phyloP scores from a whole-genome alignment of 2,329 filamentous ascomycete species.

The Xylaria sp. region DNA sequence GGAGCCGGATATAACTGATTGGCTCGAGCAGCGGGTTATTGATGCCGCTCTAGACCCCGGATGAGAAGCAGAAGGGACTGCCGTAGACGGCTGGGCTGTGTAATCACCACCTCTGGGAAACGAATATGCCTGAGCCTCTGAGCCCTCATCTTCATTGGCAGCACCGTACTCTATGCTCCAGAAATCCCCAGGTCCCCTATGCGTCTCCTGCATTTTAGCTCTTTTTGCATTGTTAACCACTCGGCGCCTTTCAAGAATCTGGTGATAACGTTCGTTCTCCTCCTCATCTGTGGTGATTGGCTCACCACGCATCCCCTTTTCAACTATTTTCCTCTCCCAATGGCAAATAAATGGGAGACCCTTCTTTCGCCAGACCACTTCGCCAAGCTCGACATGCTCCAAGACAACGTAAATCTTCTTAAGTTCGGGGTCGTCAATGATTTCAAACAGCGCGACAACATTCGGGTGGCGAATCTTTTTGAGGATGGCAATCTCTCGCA shows the following conservation, averaged over 20 bases:
- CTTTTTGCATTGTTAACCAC: constrained; percentile 67
- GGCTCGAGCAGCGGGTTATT: constrained; percentile 58
- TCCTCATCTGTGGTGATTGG: constrained; percentile 69
- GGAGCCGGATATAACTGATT: constrained; percentile 57
- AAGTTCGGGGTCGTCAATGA: constrained; percentile 94
- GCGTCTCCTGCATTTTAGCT: constrained; percentile 61
- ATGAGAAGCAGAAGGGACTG: constrained; percentile 39
- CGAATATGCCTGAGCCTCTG: constrained; percentile 49
- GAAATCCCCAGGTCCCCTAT: constrained; percentile 67
- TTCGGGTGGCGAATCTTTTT: constrained; percentile 99
- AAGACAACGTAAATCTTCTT: constrained; percentile 99
- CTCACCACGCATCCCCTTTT: constrained; percentile 73
- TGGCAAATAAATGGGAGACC: constrained; percentile 84
- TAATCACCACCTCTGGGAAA: constrained; percentile 39
- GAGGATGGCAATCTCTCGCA: constrained; percentile 95
- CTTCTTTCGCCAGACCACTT: constrained; percentile 93
- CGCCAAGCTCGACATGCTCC: constrained; percentile 92
- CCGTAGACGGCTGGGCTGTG: constrained; percentile 36
- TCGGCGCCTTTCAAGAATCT: constrained; percentile 67
- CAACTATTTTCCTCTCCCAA: constrained; percentile 82
- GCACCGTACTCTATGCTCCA: constrained; percentile 89
- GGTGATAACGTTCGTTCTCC: constrained; percentile 61
- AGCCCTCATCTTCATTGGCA: constrained; percentile 61
- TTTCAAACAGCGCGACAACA: constrained; percentile 92
- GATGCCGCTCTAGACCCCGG: constrained; percentile 54